Evolutionary conservation across 495 filamentous ascomycete species (phyloP), one percentile per base, ranked within the genome.

Genomic region (Penicillium arizonense): DNA sequence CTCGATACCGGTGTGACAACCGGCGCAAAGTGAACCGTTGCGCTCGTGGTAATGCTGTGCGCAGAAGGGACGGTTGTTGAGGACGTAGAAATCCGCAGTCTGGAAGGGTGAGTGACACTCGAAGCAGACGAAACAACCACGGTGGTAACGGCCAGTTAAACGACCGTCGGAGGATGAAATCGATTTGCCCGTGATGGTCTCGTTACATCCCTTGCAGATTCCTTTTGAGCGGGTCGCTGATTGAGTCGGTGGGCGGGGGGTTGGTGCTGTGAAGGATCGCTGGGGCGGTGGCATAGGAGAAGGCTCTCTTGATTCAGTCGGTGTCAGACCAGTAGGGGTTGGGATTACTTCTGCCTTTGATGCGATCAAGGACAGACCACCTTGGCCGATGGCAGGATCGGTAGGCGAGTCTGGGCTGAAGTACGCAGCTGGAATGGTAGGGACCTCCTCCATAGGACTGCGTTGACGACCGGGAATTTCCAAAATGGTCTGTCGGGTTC

Each of bases 131-230:
- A 98, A 97, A 63, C 94, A 98, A 12, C 85, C 78, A 58, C 92
- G 91, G 69, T 98, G 94, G 62, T 96, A 98, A 33, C 91, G 85
- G 1, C 94, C 94, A 2, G 92, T 96, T 4, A 98, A 79, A 39
- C 93, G 87, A 18, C 95, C 95, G 56, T 97, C 94, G 1, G 92
- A 91, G 12, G 89, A 94, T 24, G 91, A 94, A 41, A 98, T 84
- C 0, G 92, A 96, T 67, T 96, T 97, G 16, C 94, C 94, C 38
- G 80, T 81, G 61, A 98, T 98, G 7, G 75, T 69, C 50, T 87
- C 77, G 24, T 81, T 75, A 66, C 94, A 98, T 3, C 88, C 90
- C 47, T 90, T 87, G 69, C 94, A 98, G 42, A 80, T 83, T 7
- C 91, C 89, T 50, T 91, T 90, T 47, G 74, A 59, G 38, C 65